Evolutionary conservation across 495 filamentous ascomycete species (phyloP).

Genomic region (Parmelia sp.): DNA sequence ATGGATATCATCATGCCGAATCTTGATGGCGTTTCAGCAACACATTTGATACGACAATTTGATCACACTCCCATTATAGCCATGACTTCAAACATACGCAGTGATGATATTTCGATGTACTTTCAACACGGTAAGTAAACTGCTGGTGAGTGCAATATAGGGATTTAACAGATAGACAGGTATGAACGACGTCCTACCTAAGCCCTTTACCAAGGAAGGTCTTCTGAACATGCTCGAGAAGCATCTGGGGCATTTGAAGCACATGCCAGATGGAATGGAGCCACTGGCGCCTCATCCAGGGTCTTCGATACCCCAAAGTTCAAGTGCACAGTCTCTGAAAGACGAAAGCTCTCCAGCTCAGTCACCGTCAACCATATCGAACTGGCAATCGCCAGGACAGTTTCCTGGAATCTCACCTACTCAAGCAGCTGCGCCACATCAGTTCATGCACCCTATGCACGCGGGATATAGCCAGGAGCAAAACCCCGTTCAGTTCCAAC

Average conservation of each 20-base stretch:
- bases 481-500: conserved; percentile 46
- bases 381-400: conserved; percentile 69
- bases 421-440: conserved; percentile 42
- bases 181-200: conserved; percentile 98
- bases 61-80: conserved; percentile 88
- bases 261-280: conserved; percentile 51
- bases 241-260: conserved; percentile 73
- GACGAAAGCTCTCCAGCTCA: conserved; percentile 77
- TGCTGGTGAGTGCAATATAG: conserved; percentile 7
- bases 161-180: conserved; percentile 45
- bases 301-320: conserved; percentile 37
- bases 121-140: conserved; percentile 82
- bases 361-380: conserved; percentile 62
- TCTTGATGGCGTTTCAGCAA: conserved; percentile 90
- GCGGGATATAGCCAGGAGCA: conserved; percentile 46
- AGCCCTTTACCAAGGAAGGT: conserved; percentile 94
- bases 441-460: conserved; percentile 44
- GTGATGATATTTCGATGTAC: conserved; percentile 95
- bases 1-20: conserved; percentile 99
- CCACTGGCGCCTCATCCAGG: conserved; percentile 44
- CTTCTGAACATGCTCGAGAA: conserved; percentile 86
- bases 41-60: conserved; percentile 86
- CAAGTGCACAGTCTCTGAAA: conserved; percentile 60
- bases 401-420: conserved; percentile 58
- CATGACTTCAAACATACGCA: conserved; percentile 97